Evolutionary conservation across 1,284 basidiomycete species (phyloP).

Genomic region (Mycena citricolor): DNA sequence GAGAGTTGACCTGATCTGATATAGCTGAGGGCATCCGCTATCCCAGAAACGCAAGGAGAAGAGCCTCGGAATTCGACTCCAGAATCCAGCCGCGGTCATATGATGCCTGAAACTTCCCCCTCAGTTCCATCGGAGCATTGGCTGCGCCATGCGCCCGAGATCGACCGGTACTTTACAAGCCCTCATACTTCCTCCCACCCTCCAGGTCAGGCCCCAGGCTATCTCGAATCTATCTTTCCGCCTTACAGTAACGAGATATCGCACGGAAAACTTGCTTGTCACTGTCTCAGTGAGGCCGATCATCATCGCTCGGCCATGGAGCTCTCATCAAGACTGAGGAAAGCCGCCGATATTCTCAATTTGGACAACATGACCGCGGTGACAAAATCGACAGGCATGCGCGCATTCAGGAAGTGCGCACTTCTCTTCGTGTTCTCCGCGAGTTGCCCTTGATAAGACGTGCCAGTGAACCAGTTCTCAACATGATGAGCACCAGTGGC

Average conservation of each 20-base stretch:
- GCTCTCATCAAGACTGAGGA: slow-evolving; percentile 58
- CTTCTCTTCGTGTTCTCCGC: no score
- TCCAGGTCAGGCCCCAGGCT: no score
- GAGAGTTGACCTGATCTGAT: no score
- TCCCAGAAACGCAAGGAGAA: not conserved
- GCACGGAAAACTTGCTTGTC: slow-evolving; percentile 25
- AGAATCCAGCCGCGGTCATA: not conserved
- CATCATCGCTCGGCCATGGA: slow-evolving; percentile 60
- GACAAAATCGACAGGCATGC: no score
- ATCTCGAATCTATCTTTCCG: no score
- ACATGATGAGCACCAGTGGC: no score
- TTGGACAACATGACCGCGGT: no score
- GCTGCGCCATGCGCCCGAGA: not conserved
- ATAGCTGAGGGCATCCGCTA: no score
- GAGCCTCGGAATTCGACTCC: not conserved
- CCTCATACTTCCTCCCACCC: slow-evolving; percentile 3
- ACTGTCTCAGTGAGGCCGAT: slow-evolving; percentile 51
- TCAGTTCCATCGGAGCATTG: not conserved
- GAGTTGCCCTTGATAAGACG: no score
- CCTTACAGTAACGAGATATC: slow-evolving; percentile 24
- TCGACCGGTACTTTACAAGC: not conserved
- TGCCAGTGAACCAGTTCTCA: no score
- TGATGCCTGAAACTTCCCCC: not conserved
- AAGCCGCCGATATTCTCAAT: slow-evolving; percentile 56
- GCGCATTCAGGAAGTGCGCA: no score